Base-by-base conservation (phyloP, 768 basidiomycete species). In the Coprinellus micaceus region DNA sequence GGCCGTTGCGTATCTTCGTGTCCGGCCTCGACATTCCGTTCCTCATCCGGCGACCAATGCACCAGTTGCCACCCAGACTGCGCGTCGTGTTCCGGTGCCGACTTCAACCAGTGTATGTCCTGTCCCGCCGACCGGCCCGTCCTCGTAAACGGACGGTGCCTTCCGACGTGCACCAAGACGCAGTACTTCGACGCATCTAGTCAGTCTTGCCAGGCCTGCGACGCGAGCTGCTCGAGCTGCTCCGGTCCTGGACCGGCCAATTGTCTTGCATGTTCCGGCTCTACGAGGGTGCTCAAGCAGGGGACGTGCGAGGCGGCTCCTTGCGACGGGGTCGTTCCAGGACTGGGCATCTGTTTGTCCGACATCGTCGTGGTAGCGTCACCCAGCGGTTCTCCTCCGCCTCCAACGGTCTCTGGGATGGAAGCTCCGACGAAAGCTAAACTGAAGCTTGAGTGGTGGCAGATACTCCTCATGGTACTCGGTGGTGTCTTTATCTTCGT, bases 11-110 rank as follows among this genome's bases (percentile, higher is more conserved):
- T 89, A 45, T 72, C 81, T 17, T 79, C 82, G 4, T 95, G 92
- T 64, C 90, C 93, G 0, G 78, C 84, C 37, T 83, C 82, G 57
- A 82, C 85, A 1, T 87, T 93, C 71, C 71, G 77, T 52, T 43
- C 40, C n/a, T 80, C 88, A 11, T 39, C 33, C 19, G 77, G 82
- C 28, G 82, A 84, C 22, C 70, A 81, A 25, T 95, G 93, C 72
- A 65, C 83, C 53, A 63, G 84, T 4, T 96, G 94, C 68, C 92
- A 95, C 58, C 84, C 91, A 0, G 94, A 95, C 66, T 96, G 93
- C 64, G 83, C 82, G 15, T 84, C 87, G 1, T 96, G 94, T 70
- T 83, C 84, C 22, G 91, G 91, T n/a, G 63, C 80, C 21, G 81
- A 84, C 0, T 91, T 91, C 72, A 84, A 82, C 65, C 86, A 93